These are phyloP conservation scores for Mortierella sp. DNA, from an alignment of 371 early-diverging fungal genomes.

Conservation along the genomic window DNA sequence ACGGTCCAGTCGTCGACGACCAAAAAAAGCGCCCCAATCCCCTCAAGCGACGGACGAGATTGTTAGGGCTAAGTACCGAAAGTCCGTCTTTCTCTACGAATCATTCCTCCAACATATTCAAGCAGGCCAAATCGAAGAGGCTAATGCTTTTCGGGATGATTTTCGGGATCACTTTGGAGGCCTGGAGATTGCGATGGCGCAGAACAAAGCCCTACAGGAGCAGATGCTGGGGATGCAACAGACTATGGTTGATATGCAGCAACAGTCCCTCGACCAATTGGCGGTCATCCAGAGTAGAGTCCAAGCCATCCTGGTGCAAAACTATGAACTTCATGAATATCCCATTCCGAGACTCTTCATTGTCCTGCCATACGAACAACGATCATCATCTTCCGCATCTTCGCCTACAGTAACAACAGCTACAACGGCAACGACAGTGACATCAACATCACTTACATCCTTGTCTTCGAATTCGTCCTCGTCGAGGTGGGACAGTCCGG, in stretches of 20 bases:
- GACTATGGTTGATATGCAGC: constrained; percentile 19
- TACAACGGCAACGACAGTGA: too few relatives aligned
- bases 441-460: too few relatives aligned
- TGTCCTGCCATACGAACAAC: constrained; percentile 14
- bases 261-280: constrained; percentile 19
- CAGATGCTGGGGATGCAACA: constrained; percentile 22
- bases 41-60: neutral
- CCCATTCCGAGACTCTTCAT: constrained; percentile 33
- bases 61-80: neutral
- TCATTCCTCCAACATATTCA: constrained; percentile 8
- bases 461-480: too few relatives aligned
- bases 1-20: neutral
- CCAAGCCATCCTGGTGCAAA: constrained; percentile 21
- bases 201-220: constrained; percentile 14
- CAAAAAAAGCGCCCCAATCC: neutral
- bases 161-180: constrained; percentile 14
- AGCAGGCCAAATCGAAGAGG: constrained; percentile 13
- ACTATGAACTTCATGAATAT: constrained; percentile 18
- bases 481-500: neutral
- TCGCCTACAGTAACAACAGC: too few relatives aligned
- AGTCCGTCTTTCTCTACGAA: constrained; percentile 12
- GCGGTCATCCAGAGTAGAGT: constrained; percentile 9
- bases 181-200: constrained; percentile 12
- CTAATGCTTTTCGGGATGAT: constrained; percentile 6
- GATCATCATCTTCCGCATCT: neutral